Evolutionary conservation across 2,329 filamentous ascomycete genomes (phyloP), one percentile per base, ranked within the genome.

Genomic region (Westerdykella sp.): DNA sequence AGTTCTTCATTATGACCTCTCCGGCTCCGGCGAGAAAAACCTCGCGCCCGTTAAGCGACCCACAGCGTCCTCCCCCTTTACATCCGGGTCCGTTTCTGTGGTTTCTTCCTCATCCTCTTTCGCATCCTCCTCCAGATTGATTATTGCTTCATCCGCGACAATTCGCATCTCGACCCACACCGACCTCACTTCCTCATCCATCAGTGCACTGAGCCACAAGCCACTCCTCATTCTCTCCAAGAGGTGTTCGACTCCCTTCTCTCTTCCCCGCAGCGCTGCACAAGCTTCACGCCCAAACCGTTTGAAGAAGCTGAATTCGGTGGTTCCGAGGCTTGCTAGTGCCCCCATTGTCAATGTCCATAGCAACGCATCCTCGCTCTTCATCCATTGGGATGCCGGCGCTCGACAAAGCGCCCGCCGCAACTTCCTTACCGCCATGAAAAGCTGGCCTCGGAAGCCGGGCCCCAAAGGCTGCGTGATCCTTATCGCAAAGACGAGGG

Each of bases 271-370:
- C 46, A 43, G 6, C 51, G 41, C 15, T 48, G 45, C 30, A 37
- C 35, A 40, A 55, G 50, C 2, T 47, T 48, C 5, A 43, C 23
- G 7, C 36, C 36, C n/a, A 23, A 7, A 25, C 5, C 10, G 3
- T 14, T n/a, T 38, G 22, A 25, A 38, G 18, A 42, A 42, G 6
- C n/a, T 39, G 13, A 22, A 21, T 45, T 49, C 41, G 25, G 39
- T 22, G 31, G 47, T 43, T 9, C 47, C 48, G 22, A 53, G 49
- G 0, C 57, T 53, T 6, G 53, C 61, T 9, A 63, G 34, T 4
- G 53, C 53, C 10, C 60, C 61, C 47, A 65, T 57, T 0, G 60
- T 61, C 1, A 62, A 34, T 18, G 49, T 54, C 62, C 62, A 65
- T 18, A 63, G 49, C 12, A 62, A 42, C 1, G 61, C 37, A 38